A percentile compares a stretch with the other conserved stretches of the same genome.
Conservation (phyloP, 2,329 filamentous ascomycete genomes). For the Fusarium sarcochroum region DNA sequence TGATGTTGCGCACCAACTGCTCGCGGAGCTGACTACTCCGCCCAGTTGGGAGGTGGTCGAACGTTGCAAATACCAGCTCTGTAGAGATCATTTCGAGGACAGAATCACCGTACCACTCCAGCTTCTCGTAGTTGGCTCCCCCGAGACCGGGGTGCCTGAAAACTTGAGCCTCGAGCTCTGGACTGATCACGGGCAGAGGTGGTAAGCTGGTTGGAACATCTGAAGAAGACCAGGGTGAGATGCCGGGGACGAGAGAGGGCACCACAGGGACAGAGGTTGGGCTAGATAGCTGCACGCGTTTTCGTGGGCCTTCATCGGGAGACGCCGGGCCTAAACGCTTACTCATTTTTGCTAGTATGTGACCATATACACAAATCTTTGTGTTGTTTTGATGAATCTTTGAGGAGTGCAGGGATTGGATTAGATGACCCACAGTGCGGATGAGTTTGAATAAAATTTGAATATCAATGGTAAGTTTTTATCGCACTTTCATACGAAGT, state of each 20-base stretch:
- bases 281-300: conserved; percentile 36
- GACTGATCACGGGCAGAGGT: conserved; percentile 73
- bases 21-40: conserved; percentile 83
- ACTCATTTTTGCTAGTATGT: conserved; percentile 15
- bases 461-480: too few relatives aligned
- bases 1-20: conserved; percentile 83
- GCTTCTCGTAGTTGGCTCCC: conserved; percentile 75
- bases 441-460: too few relatives aligned
- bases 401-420: too few relatives aligned
- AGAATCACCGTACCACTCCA: conserved; percentile 92
- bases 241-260: conserved; percentile 26
- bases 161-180: conserved; percentile 70
- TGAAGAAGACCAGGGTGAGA: conserved; percentile 61
- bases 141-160: conserved; percentile 75
- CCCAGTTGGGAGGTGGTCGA: conserved; percentile 74
- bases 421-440: too few relatives aligned
- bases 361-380: too few relatives aligned
- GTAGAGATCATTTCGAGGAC: conserved; percentile 85
- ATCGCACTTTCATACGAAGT: too few relatives aligned
- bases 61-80: conserved; percentile 80
- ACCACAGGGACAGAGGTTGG: neutral
- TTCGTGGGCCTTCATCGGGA: conserved; percentile 25
- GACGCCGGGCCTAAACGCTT: conserved; percentile 28
- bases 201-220: conserved; percentile 66
- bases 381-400: neutral